Conservation (phyloP, 2,329 filamentous ascomycete genomes). For the Xylaria multiplex region DNA sequence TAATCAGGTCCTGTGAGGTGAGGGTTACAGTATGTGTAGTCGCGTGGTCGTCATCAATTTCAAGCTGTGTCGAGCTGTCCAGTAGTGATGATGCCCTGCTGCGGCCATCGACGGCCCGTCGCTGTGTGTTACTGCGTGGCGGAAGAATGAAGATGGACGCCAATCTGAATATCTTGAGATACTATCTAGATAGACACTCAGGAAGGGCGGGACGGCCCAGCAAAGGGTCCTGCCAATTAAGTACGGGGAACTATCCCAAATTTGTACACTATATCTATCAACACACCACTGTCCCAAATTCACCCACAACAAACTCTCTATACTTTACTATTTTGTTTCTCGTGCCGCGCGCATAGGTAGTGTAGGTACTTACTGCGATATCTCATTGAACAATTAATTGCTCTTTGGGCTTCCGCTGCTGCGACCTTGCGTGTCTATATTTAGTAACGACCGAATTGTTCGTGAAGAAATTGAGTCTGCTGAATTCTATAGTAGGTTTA, state of each 20-base stretch:
- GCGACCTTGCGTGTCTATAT: conserved; percentile 24
- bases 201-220: conserved; percentile 15
- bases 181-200: neutral
- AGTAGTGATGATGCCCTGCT: conserved; percentile 8
- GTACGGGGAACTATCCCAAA: neutral
- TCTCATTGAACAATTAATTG: neutral
- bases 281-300: neutral
- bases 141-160: neutral
- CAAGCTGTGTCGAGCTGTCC: conserved; percentile 5
- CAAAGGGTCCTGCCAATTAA: conserved; percentile 11
- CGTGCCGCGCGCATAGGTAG: neutral
- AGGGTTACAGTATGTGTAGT: conserved; percentile 3
- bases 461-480: neutral
- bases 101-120: neutral
- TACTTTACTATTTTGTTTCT: neutral
- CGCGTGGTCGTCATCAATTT: conserved; percentile 14
- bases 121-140: neutral
- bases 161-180: neutral
- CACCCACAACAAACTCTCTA: neutral
- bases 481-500: too few relatives aligned
- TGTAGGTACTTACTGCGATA: neutral
- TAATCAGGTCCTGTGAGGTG: conserved; percentile 6
- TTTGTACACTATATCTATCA: neutral
- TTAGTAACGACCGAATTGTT: conserved; percentile 12
- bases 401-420: neutral